Evolutionary conservation across 345 rosid genomes (phyloP), one percentile per base, ranked within the genome.

Genomic region (Toxicodendron radicans): DNA sequence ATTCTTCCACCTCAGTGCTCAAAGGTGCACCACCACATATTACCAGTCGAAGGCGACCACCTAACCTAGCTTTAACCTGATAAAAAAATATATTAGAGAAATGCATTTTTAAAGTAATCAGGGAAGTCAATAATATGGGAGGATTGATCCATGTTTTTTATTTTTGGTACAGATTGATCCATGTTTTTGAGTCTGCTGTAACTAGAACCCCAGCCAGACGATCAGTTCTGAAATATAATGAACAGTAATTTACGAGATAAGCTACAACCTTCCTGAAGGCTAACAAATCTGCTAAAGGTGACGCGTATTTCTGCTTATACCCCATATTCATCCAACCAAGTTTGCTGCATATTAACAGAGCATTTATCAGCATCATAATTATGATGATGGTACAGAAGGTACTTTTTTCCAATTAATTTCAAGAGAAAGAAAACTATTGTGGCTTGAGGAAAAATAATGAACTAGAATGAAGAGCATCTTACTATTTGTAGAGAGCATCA

Each of bases 21-120:
- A 95, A 69, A n/a, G 99, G 91, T 64, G 99, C 98, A 24, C 93
- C 99, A 57, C 99, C 99, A 3, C 97, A 91, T 70, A 93, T 76
- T 60, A 95, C 72, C 35, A 95, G 82, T 65, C 99, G 84, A 73
- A 95, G 82, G 49, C 94, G 81, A 1, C 99, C 99, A 6, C 99
- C 99, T 78, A 95, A 76, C 80, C 77, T 87, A 66, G 92, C 98
- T 81, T 89, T 95, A 68, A 95, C 94, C 99, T 94, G 67, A 69
- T 27, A 57, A 43, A 67, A 51, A 2, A 56, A 68, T 64, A 62
- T 63, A 64, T 38, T 38, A 38, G 43, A 38, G 5, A 45, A 35
- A 64, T 65, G 38, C 45, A 10, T 12, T 52, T 62, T 23, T 17
- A 61, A 20, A 46, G 24, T 54, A 74, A 32, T 66, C 27, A 58